Conservation (phyloP, 106 monocot genomes). For the Acorus calamus region DNA sequence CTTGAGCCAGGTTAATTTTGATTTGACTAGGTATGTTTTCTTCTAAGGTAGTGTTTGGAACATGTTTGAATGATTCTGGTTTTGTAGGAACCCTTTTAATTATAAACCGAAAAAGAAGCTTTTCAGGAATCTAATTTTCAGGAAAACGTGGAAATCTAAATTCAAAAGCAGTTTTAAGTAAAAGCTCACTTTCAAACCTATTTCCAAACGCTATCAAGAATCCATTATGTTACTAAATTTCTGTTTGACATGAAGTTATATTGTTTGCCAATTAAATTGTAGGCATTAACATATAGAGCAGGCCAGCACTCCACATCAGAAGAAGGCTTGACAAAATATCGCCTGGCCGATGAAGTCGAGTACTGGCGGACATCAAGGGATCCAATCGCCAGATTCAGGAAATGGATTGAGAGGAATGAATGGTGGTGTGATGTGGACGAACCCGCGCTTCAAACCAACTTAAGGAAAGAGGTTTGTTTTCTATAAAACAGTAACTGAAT, state of each 20-base stretch:
- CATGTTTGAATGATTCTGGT: no score
- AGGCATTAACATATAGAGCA: slow-evolving; percentile 91
- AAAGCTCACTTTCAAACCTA: no score
- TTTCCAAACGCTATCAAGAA: no score
- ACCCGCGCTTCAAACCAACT: slow-evolving; percentile 48
- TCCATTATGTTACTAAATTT: not conserved
- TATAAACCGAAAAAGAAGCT: no score
- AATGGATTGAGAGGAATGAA: slow-evolving; percentile 80
- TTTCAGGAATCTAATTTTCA: no score
- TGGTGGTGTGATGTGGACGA: slow-evolving; percentile 87
- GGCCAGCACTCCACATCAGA: slow-evolving; percentile 96
- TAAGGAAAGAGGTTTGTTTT: slow-evolving; percentile 70
- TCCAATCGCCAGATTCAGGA: slow-evolving; percentile 74
- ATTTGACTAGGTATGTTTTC: no score
- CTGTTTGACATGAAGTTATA: not conserved
- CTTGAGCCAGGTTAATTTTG: no score
- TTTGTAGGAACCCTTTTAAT: no score
- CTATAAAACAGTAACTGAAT: not conserved
- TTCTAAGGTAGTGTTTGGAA: no score
- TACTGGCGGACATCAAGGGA: slow-evolving; percentile 73
- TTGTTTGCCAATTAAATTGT: not conserved
- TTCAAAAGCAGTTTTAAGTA: no score
- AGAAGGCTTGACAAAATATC: slow-evolving; percentile 79
- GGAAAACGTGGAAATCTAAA: no score
- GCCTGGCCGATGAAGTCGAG: slow-evolving; percentile 67